Percentiles rank a stretch among this genome's conserved stretches.
These are phyloP conservation scores for Naganishia onofrii DNA, from an alignment of 768 basidiomycete species.

Conservation along the genomic window DNA sequence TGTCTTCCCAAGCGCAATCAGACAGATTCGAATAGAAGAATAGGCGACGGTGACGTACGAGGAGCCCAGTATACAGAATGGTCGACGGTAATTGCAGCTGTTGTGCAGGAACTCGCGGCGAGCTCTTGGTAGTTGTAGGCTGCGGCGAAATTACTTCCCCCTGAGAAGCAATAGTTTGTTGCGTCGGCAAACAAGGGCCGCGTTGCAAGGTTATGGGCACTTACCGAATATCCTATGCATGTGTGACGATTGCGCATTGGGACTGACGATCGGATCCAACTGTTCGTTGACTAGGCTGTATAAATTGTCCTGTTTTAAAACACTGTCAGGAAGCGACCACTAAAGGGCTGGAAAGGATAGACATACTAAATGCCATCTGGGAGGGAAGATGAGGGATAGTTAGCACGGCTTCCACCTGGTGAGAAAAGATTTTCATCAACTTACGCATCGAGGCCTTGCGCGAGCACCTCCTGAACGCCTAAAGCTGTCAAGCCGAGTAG, in stretches of 20 bases:
- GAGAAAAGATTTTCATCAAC: not conserved
- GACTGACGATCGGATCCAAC: slow-evolving; percentile 47
- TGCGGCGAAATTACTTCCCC: slow-evolving; percentile 25
- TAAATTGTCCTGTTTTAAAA: slow-evolving; percentile 21
- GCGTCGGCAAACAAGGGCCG: not conserved
- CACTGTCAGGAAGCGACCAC: not conserved
- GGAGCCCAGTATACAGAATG: slow-evolving; percentile 38
- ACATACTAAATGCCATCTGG: not conserved
- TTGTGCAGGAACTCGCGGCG: slow-evolving; percentile 10
- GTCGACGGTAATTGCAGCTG: slow-evolving; percentile 36
- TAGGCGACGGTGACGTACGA: not conserved
- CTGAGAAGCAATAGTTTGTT: not conserved
- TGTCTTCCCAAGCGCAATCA: not conserved
- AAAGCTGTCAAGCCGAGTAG: not conserved
- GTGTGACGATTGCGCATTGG: slow-evolving; percentile 40
- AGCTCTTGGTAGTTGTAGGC: slow-evolving; percentile 21
- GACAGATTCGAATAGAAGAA: not conserved
- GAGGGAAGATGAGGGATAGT: not conserved
- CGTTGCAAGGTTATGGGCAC: not conserved
- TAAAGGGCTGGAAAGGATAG: not conserved
- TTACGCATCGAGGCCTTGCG: slow-evolving; percentile 8
- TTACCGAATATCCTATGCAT: slow-evolving; percentile 46
- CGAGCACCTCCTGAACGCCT: not conserved
- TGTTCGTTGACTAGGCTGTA: slow-evolving; percentile 40
- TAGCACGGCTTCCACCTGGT: not conserved